These are phyloP conservation scores for Choricystis sp. DNA, from an alignment of 139 green algal genomes.

Conservation along the genomic window DNA sequence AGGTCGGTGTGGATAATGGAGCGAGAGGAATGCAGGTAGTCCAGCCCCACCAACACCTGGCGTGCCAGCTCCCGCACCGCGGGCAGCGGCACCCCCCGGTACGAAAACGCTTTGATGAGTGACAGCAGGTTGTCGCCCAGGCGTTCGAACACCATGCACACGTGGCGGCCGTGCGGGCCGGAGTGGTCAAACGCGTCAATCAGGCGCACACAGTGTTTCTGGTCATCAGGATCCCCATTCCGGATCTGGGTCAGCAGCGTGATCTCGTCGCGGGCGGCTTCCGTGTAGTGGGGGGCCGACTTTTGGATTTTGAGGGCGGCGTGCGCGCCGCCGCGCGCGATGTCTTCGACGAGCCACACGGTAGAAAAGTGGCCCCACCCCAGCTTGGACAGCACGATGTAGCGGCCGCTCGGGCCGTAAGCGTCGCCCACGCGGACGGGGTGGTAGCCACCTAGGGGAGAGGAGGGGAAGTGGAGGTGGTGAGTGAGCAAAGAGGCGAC, in stretches of 20 bases:
- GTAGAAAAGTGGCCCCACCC: slow-evolving; percentile 99
- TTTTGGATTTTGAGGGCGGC: slow-evolving; percentile 80
- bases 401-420: slow-evolving; percentile 75
- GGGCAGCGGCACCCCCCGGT: slow-evolving; percentile 64
- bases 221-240: slow-evolving; percentile 36
- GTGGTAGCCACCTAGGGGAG: slow-evolving; percentile 79
- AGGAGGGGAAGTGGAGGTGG: background rate
- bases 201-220: slow-evolving; percentile 48
- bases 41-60: slow-evolving; percentile 74
- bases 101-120: slow-evolving; percentile 37
- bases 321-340: slow-evolving; percentile 12
- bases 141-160: slow-evolving; percentile 97
- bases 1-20: slow-evolving; percentile 93
- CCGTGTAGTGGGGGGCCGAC: slow-evolving; percentile 85
- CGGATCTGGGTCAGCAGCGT: slow-evolving; percentile 64
- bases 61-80: slow-evolving; percentile 60
- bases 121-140: slow-evolving; percentile 68
- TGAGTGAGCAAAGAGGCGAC: background rate
- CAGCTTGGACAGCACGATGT: slow-evolving; percentile 85
- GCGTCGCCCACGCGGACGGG: slow-evolving; percentile 72
- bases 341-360: slow-evolving; percentile 82
- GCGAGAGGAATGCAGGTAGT: slow-evolving; percentile 69
- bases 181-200: slow-evolving; percentile 86
- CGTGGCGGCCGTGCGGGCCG: slow-evolving; percentile 79
- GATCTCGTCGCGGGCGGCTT: slow-evolving; percentile 93